Evolutionary conservation across 2,329 filamentous ascomycete genomes (phyloP).

Genomic region (Arachnomyces sp.): DNA sequence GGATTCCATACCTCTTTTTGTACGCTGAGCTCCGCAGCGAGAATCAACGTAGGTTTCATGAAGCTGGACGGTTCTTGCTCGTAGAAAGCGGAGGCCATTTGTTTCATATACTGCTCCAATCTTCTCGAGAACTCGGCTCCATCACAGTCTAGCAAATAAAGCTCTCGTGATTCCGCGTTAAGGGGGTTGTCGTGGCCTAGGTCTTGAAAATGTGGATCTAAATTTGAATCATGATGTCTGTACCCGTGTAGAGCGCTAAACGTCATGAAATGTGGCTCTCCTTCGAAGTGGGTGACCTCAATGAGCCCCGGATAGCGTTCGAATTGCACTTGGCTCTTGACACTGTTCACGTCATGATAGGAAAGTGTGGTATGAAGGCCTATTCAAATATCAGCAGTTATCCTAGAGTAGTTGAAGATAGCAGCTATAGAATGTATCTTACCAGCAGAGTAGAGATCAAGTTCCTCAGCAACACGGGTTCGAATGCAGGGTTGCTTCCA

Average conservation of each 20-base stretch:
- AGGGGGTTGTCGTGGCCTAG: slow-evolving; percentile 33
- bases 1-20: slow-evolving; percentile 27
- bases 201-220: slow-evolving; percentile 36
- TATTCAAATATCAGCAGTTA: slow-evolving; percentile 17
- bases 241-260: slow-evolving; percentile 37
- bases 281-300: slow-evolving; percentile 50
- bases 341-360: slow-evolving; percentile 43
- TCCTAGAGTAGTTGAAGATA: background rate
- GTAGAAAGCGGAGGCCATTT: slow-evolving; percentile 38
- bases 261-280: slow-evolving; percentile 41
- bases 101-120: slow-evolving; percentile 48
- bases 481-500: slow-evolving; percentile 56
- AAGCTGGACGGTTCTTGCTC: slow-evolving; percentile 44
- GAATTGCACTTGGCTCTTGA: slow-evolving; percentile 43
- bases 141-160: slow-evolving; percentile 45
- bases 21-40: slow-evolving; percentile 31
- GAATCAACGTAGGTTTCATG: slow-evolving; percentile 43
- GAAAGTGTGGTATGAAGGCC: slow-evolving; percentile 46
- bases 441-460: slow-evolving; percentile 50
- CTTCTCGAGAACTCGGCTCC: slow-evolving; percentile 44
- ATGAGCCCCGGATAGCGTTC: slow-evolving; percentile 45
- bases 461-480: slow-evolving; percentile 51
- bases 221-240: slow-evolving; percentile 27
- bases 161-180: slow-evolving; percentile 28
- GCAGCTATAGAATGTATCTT: slow-evolving; percentile 12